Conservation (phyloP, 2,329 filamentous ascomycete genomes). For the Pseudogymnoascus sp. region DNA sequence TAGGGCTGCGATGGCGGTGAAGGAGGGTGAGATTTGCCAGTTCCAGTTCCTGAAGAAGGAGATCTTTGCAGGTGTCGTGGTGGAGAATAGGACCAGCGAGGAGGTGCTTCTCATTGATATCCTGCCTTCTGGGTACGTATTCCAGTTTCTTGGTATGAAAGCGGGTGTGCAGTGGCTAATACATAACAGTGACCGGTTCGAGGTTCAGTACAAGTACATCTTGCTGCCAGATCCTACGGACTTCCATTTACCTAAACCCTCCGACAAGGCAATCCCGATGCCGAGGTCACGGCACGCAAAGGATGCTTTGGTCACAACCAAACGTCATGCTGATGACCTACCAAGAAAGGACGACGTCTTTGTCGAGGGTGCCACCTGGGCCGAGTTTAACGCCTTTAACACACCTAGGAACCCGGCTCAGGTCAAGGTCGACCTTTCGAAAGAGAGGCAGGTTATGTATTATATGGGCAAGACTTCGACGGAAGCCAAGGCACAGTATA, state of each 20-base stretch:
- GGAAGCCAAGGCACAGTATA: constrained; percentile 85
- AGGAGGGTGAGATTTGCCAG: constrained; percentile 72
- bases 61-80: constrained; percentile 81
- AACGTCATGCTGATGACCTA: constrained; percentile 51
- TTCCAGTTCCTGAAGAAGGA: constrained; percentile 77
- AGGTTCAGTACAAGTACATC: constrained; percentile 80
- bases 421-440: constrained; percentile 62
- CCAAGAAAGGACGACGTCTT: constrained; percentile 61
- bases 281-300: constrained; percentile 54
- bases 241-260: constrained; percentile 66
- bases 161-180: constrained; percentile 32
- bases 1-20: constrained; percentile 59
- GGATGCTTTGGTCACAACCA: constrained; percentile 58
- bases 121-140: constrained; percentile 70
- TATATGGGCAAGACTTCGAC: constrained; percentile 83
- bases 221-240: constrained; percentile 64
- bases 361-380: constrained; percentile 62
- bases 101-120: constrained; percentile 71
- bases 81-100: constrained; percentile 73
- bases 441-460: constrained; percentile 73
- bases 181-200: constrained; percentile 55
- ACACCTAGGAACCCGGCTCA: constrained; percentile 50
- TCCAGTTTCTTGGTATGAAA: not conserved
- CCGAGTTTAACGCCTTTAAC: constrained; percentile 65
- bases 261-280: constrained; percentile 62